Evolutionary conservation across 73 alveolate genomes (phyloP), one percentile per base, ranked within the genome.

Genomic region (Stentor coeruleus): DNA sequence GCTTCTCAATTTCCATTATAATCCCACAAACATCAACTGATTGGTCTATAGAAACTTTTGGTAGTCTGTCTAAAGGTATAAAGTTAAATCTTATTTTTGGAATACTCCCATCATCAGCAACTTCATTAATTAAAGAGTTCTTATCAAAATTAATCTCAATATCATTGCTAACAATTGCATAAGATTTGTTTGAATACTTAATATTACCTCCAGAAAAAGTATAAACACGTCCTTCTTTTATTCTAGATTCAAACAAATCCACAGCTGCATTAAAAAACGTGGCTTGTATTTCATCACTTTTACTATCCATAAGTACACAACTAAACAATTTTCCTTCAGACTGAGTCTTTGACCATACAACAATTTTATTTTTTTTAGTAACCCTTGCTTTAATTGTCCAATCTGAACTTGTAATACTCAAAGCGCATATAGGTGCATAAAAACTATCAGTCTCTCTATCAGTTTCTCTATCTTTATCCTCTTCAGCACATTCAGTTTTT

Each of bases 361-460:
- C 90, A 33, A 84, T 74, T 74, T 87, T 91, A 0, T 75, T 79
- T 86, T 92, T 95, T 82, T 89, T 81, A n/a, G 92, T 81, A 0
- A 95, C 89, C 58, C 97, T 82, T 74, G 94, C 97, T 81, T 88
- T 92, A 81, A 95, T 80, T 59, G 75, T 88, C 95, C 94, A 95
- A 74, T 95, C 99, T 75, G 20, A 49, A 49, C 66, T 11, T 11
- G 66, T 49, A 6, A 49, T 49, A 20, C 66, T 49, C 28, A 49
- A 20, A 11, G 20, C 66, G 20, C 66, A 49, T 6, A 49, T 49
- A 6, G 66, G 66, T 6, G 66, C 20, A 20, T 49, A 49, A 49
- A 49, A 49, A 20, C 20, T 49, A 20, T 49, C n/a, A n/a, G n/a
- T n/a, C n/a, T n/a, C n/a, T n/a, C n/a, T n/a, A n/a, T n/a, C n/a